Evolutionary conservation across 805 yeast genomes (phyloP), one percentile per base, ranked within the genome.

Genomic region (Myxozyma geophila): DNA sequence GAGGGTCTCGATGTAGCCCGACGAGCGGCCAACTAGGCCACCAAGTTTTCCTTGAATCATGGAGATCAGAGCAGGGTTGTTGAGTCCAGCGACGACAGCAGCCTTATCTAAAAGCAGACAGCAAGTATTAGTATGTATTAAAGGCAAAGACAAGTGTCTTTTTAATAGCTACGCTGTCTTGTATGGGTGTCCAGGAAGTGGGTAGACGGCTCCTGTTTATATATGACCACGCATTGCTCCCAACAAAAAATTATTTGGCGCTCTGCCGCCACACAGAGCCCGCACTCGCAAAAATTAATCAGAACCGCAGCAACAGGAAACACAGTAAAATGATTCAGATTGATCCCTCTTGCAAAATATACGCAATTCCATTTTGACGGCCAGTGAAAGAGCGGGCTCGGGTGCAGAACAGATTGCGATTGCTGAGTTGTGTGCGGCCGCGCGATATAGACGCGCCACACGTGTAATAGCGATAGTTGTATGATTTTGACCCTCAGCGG

Each of bases 41-140:
- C 92, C 92, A 67, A 93, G 82, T 71, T 90, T 90, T 53, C 96
- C 96, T 77, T 93, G 93, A 73, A 93, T 92, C 86, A 91, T 84
- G 41, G 92, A 87, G 68, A 92, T 77, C 68, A 93, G 81, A 1
- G 90, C 88, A 5, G 98, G 97, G 75, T 89, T 87, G 75, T 86
- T 86, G 61, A 90, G 76, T 68, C 83, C 87, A 50, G 72, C 73
- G 47, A 63, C 70, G 51, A 67, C 72, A 36, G 66, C 70, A 52
- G 70, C 67, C 44, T 62, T 64, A 40, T 68, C 67, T 77, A 74
- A 12, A 17, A 23, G 41, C 35, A 9, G 23, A 41, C 28, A 50
- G 28, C 10, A 19, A 21, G 39, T 8, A 17, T 33, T 46, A 48
- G 36, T 13, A 46, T 9, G 2, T 9, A 8, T 6, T 5, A 19